Evolutionary conservation across 345 rosid species (phyloP).

Genomic region (Lepidium africanum): DNA sequence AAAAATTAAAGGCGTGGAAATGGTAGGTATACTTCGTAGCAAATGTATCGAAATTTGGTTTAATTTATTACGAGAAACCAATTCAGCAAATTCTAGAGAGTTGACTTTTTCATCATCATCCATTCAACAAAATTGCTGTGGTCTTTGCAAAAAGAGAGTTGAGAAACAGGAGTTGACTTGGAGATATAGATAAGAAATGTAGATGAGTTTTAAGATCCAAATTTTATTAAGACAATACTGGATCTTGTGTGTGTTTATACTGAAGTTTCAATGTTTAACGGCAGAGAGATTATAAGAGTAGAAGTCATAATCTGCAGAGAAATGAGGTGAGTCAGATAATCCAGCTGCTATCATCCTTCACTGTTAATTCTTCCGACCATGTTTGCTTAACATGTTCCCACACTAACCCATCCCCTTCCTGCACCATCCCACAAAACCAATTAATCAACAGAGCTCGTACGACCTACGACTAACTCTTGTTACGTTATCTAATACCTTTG

Average conservation of each 20-base stretch:
- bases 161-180: background rate
- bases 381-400: slow-evolving; percentile 62
- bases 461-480: background rate
- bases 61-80: background rate
- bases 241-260: slow-evolving; percentile 4
- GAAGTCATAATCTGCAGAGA: background rate
- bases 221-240: background rate
- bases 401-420: slow-evolving; percentile 42
- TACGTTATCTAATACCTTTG: slow-evolving; percentile 38
- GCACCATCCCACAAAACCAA: background rate
- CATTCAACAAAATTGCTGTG: background rate
- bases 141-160: background rate
- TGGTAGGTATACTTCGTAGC: background rate
- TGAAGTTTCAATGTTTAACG: background rate
- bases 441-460: background rate
- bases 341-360: slow-evolving; percentile 44
- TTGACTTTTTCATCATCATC: background rate
- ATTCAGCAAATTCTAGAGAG: too few relatives aligned
- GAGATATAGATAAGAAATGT: background rate
- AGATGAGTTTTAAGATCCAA: background rate
- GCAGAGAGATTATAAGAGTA: slow-evolving; percentile 12
- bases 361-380: slow-evolving; percentile 51
- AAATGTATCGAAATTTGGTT: background rate
- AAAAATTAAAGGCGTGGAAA: background rate
- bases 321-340: slow-evolving; percentile 12